phyloP scores from a whole-genome alignment of 2,329 filamentous ascomycete genomes.

The Pyricularia sp. region DNA sequence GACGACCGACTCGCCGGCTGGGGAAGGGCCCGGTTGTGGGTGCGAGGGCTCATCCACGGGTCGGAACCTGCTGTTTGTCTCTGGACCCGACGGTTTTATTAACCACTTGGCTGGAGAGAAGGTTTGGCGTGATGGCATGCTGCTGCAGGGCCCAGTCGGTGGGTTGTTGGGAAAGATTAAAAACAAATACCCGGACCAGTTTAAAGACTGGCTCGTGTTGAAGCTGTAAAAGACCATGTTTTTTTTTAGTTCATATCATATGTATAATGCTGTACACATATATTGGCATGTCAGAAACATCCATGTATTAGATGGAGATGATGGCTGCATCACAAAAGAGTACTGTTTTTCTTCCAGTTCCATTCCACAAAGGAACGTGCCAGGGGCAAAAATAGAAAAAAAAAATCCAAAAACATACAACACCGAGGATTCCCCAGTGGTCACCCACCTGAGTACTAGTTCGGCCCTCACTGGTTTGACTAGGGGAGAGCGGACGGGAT shows the following conservation, averaged over 20 bases:
- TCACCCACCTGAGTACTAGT: too few relatives aligned
- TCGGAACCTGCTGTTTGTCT: constrained; percentile 68
- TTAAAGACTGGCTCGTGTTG: constrained; percentile 40
- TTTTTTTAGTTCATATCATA: background rate
- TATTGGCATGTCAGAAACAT: too few relatives aligned
- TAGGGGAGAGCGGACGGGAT: too few relatives aligned
- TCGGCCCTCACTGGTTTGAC: too few relatives aligned
- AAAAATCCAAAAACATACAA: too few relatives aligned
- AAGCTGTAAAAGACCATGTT: constrained; percentile 32
- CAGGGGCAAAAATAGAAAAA: too few relatives aligned
- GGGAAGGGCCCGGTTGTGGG: constrained; percentile 17
- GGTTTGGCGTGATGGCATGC: constrained; percentile 60
- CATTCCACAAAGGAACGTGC: too few relatives aligned
- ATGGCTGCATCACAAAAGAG: too few relatives aligned
- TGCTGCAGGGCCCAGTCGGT: constrained; percentile 65
- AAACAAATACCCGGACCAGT: constrained; percentile 26
- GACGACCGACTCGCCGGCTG: constrained; percentile 11
- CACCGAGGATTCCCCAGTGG: too few relatives aligned
- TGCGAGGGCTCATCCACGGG: constrained; percentile 21
- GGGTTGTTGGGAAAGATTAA: constrained; percentile 58
- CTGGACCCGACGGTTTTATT: constrained; percentile 86
- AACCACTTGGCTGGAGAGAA: constrained; percentile 73
- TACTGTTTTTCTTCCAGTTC: too few relatives aligned
- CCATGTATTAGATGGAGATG: too few relatives aligned
- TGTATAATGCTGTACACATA: background rate